A percentile compares a stretch with the other conserved stretches of the same genome.
Conservation (phyloP, 2,329 filamentous ascomycete species). For the Ramularia collo-cygni region DNA sequence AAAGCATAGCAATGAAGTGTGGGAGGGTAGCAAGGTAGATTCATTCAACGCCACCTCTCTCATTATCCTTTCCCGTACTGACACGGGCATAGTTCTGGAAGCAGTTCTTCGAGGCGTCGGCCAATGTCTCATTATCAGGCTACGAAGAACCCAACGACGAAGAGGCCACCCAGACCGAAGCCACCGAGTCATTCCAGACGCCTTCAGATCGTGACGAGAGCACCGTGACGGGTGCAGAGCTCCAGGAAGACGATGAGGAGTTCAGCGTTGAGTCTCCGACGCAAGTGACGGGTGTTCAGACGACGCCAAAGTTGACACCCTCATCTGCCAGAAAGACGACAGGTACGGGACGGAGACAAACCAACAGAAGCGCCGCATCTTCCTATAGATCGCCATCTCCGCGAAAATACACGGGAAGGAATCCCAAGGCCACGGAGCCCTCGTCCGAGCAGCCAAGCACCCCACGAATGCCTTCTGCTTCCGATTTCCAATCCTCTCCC, state of each 20-base stretch:
- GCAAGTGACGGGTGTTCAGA: constrained; percentile 42
- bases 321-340: constrained; percentile 29
- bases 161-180: constrained; percentile 40
- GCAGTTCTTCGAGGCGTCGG: constrained; percentile 97
- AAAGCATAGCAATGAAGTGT: constrained; percentile 86
- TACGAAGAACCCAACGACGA: constrained; percentile 75
- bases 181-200: constrained; percentile 25
- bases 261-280: constrained; percentile 60
- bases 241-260: constrained; percentile 39
- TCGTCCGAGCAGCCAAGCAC: constrained; percentile 26
- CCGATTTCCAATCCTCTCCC: constrained; percentile 39
- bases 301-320: constrained; percentile 50
- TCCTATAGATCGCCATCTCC: constrained; percentile 29
- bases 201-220: constrained; percentile 22
- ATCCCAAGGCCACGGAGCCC: constrained; percentile 18
- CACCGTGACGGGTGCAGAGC: constrained; percentile 30
- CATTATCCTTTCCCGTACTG: too few relatives aligned
- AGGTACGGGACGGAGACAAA: constrained; percentile 22
- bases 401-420: constrained; percentile 37
- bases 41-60: too few relatives aligned
- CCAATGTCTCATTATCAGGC: constrained; percentile 90
- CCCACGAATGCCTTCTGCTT: constrained; percentile 18
- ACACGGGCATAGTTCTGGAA: constrained; percentile 76
- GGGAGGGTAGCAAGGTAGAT: constrained; percentile 86
- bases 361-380: constrained; percentile 10